Base-by-base conservation (phyloP, 768 basidiomycete genomes). In the Leucogyrophana mollusca region DNA sequence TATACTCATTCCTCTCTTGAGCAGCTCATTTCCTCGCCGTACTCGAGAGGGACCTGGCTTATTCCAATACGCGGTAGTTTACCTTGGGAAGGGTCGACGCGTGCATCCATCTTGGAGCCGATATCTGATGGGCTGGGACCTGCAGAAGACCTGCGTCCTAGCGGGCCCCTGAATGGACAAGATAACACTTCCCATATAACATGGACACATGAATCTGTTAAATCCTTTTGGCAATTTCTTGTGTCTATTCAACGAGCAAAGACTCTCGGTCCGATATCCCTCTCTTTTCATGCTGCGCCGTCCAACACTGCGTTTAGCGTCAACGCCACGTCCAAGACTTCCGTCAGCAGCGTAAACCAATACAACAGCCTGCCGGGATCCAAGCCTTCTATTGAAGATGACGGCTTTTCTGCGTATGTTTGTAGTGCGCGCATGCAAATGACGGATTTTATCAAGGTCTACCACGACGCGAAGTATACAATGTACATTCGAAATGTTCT, bases 391-490 rank as follows among this genome's bases (percentile, higher is more conserved):
- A 5, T 32, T 34, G 47, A 18, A 16, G 45, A 34, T 21, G 49
- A 55, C 22, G 45, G 34, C 17, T 50, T 50, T 18, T 35, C 51
- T 33, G 27, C 47, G 30, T 58, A 58, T 21, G 42, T 56, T 13
- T 51, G 48, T 50, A 50, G 22, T 23, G 44, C 51, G 9, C 56
- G 56, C 16, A 45, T 76, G 40, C 63, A 65, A 30, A 46, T 47
- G 7, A 56, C 67, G 35, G 80, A 83, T 54, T 68, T 77, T 53
- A 74, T 84, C 66, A 82, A 80, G 58, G 60, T 84, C 25, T 82
- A 81, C 58, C 80, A 82, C 54, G 79, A 82, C 51, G 70, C 73
- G 23, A 50, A 58, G 30, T 66, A 71, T 51, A 69, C 78, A 6
- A 70, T 81, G 60, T 61, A 65, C 49, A 58, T 84, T 11, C 71